Evolutionary conservation across 352 stramenopile genomes (phyloP), one percentile per base, ranked within the genome.

Genomic region (Globisporangium parvum): DNA sequence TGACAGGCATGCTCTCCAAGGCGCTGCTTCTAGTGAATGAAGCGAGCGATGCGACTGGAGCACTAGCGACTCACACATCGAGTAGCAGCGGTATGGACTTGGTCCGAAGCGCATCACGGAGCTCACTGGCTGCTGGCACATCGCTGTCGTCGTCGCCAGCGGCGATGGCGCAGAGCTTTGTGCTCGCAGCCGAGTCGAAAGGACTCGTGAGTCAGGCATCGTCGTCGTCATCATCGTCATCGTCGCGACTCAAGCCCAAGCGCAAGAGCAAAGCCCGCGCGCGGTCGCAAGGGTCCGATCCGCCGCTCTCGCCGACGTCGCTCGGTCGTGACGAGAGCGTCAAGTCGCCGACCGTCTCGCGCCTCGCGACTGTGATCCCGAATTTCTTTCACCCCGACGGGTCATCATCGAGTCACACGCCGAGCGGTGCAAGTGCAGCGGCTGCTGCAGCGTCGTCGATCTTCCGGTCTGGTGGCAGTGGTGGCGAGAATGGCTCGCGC

Each of bases 351-450:
- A 67, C 41, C 3, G 51, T 65, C 9, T 65, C 59, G 21, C 59
- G 59, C 1, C 40, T 65, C 21, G 59, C 59, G 31, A 65, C 59
- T 21, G 59, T 65, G 1, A 61, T 65, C 21, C 59, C 59, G 11
- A 83, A 78, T 15, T 70, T 83, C 15, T 83, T 83, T n/a, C 56
- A 78, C 47, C 65, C 66, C 0, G 73, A 83, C 31, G 52, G 44
- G 39, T 17, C 37, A 2, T n/a, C 44, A 6, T 52, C 31, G 14
- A 21, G 28, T 15, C 33, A 53, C 20, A 35, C 51, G 33, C n/a
- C 44, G 14, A 40, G 42, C 35, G 51, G 45, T 26, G 28, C 18
- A 6, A 37, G 35, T 5, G 41, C 35, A 20, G 51, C 46, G 20
- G 28, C 18, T 4, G 20, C n/a, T 17, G 41, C 35, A 17, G 51